phyloP scores from a whole-genome alignment of 805 yeast genomes.

The Lachancea sp. region DNA sequence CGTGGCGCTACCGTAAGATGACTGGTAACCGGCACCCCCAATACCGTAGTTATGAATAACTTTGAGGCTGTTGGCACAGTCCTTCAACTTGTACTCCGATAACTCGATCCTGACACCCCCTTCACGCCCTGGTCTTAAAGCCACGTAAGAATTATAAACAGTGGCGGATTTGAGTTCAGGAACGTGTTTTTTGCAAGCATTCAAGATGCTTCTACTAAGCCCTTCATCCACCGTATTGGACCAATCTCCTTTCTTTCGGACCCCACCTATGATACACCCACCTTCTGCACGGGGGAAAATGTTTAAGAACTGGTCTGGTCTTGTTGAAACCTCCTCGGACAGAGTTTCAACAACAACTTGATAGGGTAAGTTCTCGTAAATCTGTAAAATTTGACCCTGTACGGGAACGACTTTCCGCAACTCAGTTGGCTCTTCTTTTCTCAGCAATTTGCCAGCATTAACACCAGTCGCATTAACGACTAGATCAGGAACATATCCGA shows the following conservation, averaged over 20 bases:
- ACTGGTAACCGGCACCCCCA: conserved; percentile 73
- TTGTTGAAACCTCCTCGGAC: conserved; percentile 17
- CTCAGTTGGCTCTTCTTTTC: conserved; percentile 39
- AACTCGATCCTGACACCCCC: conserved; percentile 53
- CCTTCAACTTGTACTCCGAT: conserved; percentile 24
- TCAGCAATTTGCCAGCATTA: conserved; percentile 32
- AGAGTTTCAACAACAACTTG: conserved; percentile 32
- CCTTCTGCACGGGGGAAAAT: conserved; percentile 70
- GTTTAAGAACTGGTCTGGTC: conserved; percentile 42
- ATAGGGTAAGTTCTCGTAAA: conserved; percentile 39
- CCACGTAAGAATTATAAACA: conserved; percentile 30
- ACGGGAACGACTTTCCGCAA: conserved; percentile 40
- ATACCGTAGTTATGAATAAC: conserved; percentile 66
- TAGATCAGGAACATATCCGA: conserved; percentile 39
- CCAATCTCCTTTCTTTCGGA: conserved; percentile 30
- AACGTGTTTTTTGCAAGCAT: conserved; percentile 35
- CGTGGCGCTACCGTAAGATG: conserved; percentile 58
- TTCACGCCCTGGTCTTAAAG: conserved; percentile 59
- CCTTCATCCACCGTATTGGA: conserved; percentile 36
- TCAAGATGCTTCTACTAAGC: conserved; percentile 42
- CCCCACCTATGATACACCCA: conserved; percentile 63
- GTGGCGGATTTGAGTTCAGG: conserved; percentile 21
- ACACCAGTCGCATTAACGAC: conserved; percentile 58
- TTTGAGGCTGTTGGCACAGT: conserved; percentile 11
- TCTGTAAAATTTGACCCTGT: conserved; percentile 54